These are phyloP conservation scores for Aureobasidium zeae DNA, from an alignment of 2,329 filamentous ascomycete genomes.

Conservation along the genomic window DNA sequence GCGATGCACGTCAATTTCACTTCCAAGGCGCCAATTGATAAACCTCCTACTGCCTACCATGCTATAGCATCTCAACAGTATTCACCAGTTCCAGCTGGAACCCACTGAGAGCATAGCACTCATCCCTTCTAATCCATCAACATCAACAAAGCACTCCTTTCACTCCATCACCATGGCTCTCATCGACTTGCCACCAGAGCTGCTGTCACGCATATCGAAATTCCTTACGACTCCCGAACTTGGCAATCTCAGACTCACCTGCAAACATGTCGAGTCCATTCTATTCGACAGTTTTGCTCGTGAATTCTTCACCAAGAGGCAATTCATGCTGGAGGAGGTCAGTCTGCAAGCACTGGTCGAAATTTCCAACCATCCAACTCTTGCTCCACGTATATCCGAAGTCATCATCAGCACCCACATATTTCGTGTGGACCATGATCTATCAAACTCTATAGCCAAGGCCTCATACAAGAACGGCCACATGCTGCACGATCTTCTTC, in stretches of 20 bases:
- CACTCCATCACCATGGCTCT: conserved; percentile 18
- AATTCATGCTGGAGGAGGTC: conserved; percentile 53
- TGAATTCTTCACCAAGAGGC: conserved; percentile 57
- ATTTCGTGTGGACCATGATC: conserved; percentile 10
- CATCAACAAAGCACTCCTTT: no score
- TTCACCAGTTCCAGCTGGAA: no score
- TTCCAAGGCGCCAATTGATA: no score
- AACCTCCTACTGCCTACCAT: no score
- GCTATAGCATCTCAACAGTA: no score
- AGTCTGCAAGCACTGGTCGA: conserved; percentile 46
- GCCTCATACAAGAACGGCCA: conserved; percentile 20
- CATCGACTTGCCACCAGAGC: conserved; percentile 42
- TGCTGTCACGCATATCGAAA: conserved; percentile 47
- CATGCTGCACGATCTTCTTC: conserved; percentile 20
- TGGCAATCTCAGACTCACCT: conserved; percentile 45
- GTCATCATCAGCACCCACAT: conserved; percentile 43
- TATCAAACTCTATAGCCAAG: neutral
- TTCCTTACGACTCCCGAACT: conserved; percentile 49
- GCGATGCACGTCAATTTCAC: no score
- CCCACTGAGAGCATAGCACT: neutral
- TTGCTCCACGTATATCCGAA: conserved; percentile 35
- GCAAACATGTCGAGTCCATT: conserved; percentile 45
- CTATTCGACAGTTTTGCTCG: conserved; percentile 48
- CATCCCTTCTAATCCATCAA: no score
- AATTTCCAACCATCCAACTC: conserved; percentile 32